Conservation (phyloP, 2,329 filamentous ascomycete species). For the Fusarium chuoi region DNA sequence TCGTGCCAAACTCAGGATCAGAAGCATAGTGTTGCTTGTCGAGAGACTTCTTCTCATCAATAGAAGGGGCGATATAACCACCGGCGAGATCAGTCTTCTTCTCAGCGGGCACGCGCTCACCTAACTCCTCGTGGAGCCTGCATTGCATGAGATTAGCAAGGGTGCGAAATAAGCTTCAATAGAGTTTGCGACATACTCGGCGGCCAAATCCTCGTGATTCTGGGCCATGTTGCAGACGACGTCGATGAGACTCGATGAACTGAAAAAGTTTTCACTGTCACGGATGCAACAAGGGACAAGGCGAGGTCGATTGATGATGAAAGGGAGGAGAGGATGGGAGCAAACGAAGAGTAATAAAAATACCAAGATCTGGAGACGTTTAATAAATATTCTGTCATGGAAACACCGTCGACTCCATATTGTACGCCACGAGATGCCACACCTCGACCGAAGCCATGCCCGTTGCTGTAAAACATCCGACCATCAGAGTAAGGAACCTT, state of each 20-base stretch:
- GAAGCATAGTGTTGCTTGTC: slow-evolving; percentile 38
- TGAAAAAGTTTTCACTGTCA: slow-evolving; percentile 12
- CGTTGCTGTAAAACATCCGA: slow-evolving; percentile 36
- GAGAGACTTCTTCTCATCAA: slow-evolving; percentile 39
- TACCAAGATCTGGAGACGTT: slow-evolving; percentile 26
- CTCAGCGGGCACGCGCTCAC: slow-evolving; percentile 37
- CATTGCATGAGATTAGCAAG: slow-evolving; percentile 12
- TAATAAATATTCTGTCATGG: slow-evolving; percentile 36
- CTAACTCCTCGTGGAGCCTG: slow-evolving; percentile 46
- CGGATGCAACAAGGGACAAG: slow-evolving; percentile 3
- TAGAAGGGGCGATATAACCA: slow-evolving; percentile 37
- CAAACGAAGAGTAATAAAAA: slow-evolving; percentile 25
- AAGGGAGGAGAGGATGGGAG: slow-evolving; percentile 8
- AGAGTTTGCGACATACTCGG: slow-evolving; percentile 44
- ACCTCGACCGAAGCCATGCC: slow-evolving; percentile 10
- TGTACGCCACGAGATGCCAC: slow-evolving; percentile 1
- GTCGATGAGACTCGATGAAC: not conserved
- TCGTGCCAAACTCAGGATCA: slow-evolving; percentile 46
- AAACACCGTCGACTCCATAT: slow-evolving; percentile 5
- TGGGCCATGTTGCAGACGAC: slow-evolving; percentile 44
- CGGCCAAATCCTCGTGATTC: slow-evolving; percentile 48
- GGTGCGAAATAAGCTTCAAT: slow-evolving; percentile 14
- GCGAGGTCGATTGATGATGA: not conserved
- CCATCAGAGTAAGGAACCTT: slow-evolving; percentile 35
- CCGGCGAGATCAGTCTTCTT: slow-evolving; percentile 41